phyloP scores from a whole-genome alignment of 257 asterid species.

The Perilla frutescens region DNA sequence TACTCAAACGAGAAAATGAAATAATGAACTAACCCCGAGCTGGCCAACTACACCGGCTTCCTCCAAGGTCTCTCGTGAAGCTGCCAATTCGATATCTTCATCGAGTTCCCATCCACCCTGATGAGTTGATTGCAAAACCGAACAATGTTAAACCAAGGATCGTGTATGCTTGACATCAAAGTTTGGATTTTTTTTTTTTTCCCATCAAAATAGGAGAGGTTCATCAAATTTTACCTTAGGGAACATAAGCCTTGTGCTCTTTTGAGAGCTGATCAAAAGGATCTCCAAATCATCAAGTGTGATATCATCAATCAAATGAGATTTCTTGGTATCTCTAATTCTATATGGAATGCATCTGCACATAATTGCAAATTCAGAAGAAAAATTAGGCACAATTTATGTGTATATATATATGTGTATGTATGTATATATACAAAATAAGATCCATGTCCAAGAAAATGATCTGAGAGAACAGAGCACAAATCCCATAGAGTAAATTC shows the following conservation, averaged over 20 bases:
- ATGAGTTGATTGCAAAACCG: constrained; percentile 30
- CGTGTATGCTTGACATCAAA: background rate
- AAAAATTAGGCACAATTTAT: constrained; percentile 30
- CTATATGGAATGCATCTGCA: constrained; percentile 93
- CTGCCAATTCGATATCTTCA: constrained; percentile 84
- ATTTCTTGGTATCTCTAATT: constrained; percentile 45
- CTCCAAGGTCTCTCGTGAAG: constrained; percentile 81
- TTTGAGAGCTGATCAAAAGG: constrained; percentile 89
- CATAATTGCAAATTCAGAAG: constrained; percentile 2
- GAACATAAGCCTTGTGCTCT: constrained; percentile 85
- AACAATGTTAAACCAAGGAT: constrained; percentile 37
- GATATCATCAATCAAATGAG: constrained; percentile 42
- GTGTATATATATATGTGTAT: too few relatives aligned
- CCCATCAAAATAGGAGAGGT: background rate
- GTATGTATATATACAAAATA: too few relatives aligned
- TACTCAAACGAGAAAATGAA: background rate
- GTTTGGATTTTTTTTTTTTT: background rate
- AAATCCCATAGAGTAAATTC: constrained; percentile 26
- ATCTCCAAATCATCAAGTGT: constrained; percentile 72
- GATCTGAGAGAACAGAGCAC: background rate
- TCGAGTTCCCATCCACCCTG: constrained; percentile 98
- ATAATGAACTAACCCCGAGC: constrained; percentile 58
- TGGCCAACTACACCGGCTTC: constrained; percentile 88
- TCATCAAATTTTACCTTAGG: constrained; percentile 70
- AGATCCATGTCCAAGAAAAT: background rate